These are phyloP conservation scores for Ambrosiella beaveri DNA, from an alignment of 2,329 filamentous ascomycete genomes.

Conservation along the genomic window DNA sequence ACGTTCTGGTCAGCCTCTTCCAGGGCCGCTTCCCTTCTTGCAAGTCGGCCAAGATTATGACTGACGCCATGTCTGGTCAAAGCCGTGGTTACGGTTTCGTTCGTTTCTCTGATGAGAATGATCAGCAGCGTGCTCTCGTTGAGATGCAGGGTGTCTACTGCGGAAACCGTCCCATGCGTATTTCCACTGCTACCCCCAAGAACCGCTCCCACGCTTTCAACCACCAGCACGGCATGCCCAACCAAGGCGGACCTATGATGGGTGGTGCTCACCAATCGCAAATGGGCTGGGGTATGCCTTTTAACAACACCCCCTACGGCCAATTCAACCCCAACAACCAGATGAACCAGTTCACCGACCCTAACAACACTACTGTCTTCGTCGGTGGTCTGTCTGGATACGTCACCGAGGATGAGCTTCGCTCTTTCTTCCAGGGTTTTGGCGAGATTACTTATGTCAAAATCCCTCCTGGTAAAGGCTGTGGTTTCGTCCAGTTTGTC, in stretches of 20 bases:
- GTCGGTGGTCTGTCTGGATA: constrained; percentile 94
- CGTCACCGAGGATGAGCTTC: constrained; percentile 97
- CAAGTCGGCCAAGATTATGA: constrained; percentile 99
- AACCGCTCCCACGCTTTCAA: constrained; percentile 40
- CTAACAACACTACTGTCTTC: constrained; percentile 98
- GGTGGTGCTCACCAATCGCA: constrained; percentile 27
- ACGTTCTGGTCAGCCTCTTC: constrained; percentile 91
- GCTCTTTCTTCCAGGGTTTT: constrained; percentile 98
- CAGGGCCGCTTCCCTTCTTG: constrained; percentile 90
- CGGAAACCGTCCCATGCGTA: constrained; percentile 95
- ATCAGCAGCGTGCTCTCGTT: constrained; percentile 85
- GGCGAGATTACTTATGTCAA: constrained; percentile 99
- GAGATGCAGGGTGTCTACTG: constrained; percentile 99
- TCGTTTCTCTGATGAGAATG: constrained; percentile 84
- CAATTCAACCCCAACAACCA: constrained; percentile 32
- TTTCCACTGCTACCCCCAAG: constrained; percentile 94
- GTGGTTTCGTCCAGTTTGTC: constrained; percentile 97
- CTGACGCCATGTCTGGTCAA: constrained; percentile 92
- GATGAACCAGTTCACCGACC: constrained; percentile 99
- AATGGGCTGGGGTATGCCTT: constrained; percentile 24
- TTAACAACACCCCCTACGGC: constrained; percentile 17
- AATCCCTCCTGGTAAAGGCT: constrained; percentile 97
- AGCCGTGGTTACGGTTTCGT: constrained; percentile 97
- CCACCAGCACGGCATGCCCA: constrained; percentile 23
- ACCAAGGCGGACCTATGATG: constrained; percentile 27